phyloP scores from a whole-genome alignment of 1,139 yeast species.

The Nakaseomyces sp. region DNA sequence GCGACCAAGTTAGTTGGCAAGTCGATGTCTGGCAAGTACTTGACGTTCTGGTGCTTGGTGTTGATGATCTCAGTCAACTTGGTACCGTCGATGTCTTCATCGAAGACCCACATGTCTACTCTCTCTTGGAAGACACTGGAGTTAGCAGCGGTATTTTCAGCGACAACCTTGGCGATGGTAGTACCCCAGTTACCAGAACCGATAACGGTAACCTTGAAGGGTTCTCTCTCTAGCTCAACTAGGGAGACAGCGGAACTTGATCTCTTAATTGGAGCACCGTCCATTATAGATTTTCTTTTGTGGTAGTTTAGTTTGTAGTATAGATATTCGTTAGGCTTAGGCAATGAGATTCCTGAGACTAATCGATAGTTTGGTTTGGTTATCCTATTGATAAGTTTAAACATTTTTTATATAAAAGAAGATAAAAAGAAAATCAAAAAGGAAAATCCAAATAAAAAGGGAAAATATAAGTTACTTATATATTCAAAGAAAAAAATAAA shows the following conservation, averaged over 20 bases:
- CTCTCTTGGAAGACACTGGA: constrained; percentile 55
- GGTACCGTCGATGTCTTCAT: constrained; percentile 62
- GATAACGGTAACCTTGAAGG: constrained; percentile 43
- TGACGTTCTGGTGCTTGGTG: constrained; percentile 77
- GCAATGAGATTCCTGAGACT: constrained; percentile 2
- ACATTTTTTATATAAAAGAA: too few species aligned
- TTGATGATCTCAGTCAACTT: constrained; percentile 81
- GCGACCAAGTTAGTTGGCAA: constrained; percentile 77
- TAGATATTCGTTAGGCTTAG: constrained; percentile 5
- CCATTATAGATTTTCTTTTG: not conserved
- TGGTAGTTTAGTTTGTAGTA: constrained; percentile 4
- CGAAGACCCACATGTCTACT: constrained; percentile 91
- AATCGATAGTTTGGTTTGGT: not conserved
- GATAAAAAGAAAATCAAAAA: not conserved
- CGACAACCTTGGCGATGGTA: constrained; percentile 84
- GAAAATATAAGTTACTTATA: not conserved
- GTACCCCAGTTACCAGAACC: constrained; percentile 92
- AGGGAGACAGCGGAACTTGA: constrained; percentile 11
- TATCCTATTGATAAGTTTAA: not conserved
- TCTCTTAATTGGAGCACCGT: constrained; percentile 9
- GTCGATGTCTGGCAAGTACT: constrained; percentile 69
- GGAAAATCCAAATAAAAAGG: not conserved
- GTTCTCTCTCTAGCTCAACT: constrained; percentile 23
- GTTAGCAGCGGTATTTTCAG: constrained; percentile 69
- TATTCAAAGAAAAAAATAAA: too few species aligned